Evolutionary conservation across 176 grass and related monocot genomes (phyloP).

Genomic region (Eragrostis nindensis): DNA sequence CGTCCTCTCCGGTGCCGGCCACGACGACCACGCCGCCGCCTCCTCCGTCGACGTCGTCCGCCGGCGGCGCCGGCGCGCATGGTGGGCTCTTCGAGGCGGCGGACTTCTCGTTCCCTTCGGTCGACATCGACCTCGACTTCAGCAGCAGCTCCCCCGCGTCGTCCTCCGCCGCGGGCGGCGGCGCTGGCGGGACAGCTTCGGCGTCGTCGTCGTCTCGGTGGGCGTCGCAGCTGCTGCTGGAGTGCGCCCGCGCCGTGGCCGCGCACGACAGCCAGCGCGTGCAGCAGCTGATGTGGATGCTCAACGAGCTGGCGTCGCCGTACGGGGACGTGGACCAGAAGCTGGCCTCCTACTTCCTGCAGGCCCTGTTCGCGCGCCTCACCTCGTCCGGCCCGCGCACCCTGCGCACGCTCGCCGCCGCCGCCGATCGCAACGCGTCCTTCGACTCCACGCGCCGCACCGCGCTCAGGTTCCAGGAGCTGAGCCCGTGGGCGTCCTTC

Average conservation of each 20-base stretch:
- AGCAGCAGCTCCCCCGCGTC: slow-evolving; percentile 68
- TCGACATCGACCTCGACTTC: slow-evolving; percentile 95
- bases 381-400: slow-evolving; percentile 75
- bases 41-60: slow-evolving; percentile 38
- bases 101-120: slow-evolving; percentile 72
- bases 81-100: slow-evolving; percentile 72
- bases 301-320: slow-evolving; percentile 94
- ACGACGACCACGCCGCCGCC: slow-evolving; percentile 60
- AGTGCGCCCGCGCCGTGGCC: slow-evolving; percentile 78
- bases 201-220: slow-evolving; percentile 46
- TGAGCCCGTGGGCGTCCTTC: slow-evolving; percentile 96
- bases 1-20: slow-evolving; percentile 48
- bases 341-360: slow-evolving; percentile 84
- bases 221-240: slow-evolving; percentile 75
- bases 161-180: slow-evolving; percentile 58
- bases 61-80: slow-evolving; percentile 56
- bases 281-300: slow-evolving; percentile 99
- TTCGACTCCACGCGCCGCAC: slow-evolving; percentile 96
- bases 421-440: slow-evolving; percentile 77
- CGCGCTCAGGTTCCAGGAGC: slow-evolving; percentile 88
- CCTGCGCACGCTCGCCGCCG: slow-evolving; percentile 68
- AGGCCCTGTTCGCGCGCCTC: slow-evolving; percentile 83
- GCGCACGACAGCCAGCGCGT: slow-evolving; percentile 81
- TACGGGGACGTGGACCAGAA: slow-evolving; percentile 98
- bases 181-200: neutral